Base-by-base conservation (phyloP, 331 rosid species). In the Malus hybrid region DNA sequence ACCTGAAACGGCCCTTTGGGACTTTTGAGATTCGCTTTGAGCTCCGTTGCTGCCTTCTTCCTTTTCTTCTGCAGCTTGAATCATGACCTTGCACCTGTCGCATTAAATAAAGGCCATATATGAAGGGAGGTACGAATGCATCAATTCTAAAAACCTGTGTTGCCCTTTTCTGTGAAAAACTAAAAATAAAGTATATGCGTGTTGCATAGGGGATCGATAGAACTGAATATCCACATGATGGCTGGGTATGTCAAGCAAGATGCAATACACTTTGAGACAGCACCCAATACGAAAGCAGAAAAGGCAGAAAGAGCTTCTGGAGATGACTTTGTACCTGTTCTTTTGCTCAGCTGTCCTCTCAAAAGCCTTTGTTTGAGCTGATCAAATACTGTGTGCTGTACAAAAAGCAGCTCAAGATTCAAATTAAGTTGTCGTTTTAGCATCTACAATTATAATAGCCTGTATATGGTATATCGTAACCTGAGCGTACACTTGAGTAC, bases 171-270 rank as follows among this genome's bases (percentile, higher is more conserved):
- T 42, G 46, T 42, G 46, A 42, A 10, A 42, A 42, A 71, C 19
- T 33, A 33, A 34, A 11, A 9, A 71, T 20, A 56, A 53, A 8
- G 11, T 15, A 36, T 34, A 5, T 5, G 24, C 16, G 10, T 30
- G 11, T 19, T 72, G 58, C 66, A 80, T 13, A 29, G 33, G 58
- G 55, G 65, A 70, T 5, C 55, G 77, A 56, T 46, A 61, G 76
- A 75, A 76, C 62, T 53, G 76, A 79, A 22, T 26, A 72, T 77
- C 65, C 72, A 94, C 99, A 97, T 94, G 91, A 94, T 90, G 68
- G 99, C 97, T 22, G 99, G 99, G 93, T 94, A 94, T 66, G 99
- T 94, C 85, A 94, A 78, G 89, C 91, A 75, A 14, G 99, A 88
- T 18, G 99, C 99, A 8, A 87, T 89, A 77, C 99, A 92, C 84